Conservation (phyloP, 306 rosid genomes). For the Vachellia pachyceras region DNA sequence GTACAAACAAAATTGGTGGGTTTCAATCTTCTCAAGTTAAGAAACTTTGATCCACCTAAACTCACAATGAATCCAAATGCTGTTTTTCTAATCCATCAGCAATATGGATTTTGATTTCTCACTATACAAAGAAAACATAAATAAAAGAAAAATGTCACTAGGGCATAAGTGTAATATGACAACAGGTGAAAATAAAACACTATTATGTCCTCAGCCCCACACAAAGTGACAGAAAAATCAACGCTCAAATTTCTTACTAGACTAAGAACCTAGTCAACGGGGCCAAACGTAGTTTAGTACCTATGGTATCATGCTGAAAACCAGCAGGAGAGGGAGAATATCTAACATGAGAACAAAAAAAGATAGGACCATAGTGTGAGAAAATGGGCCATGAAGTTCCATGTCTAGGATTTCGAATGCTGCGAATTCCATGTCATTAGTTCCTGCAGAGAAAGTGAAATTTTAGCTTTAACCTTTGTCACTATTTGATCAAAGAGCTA, state of each 20-base stretch:
- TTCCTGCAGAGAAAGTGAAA: slow-evolving; percentile 63
- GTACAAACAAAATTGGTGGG: neutral
- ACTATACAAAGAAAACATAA: slow-evolving; percentile 20
- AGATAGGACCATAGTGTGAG: neutral
- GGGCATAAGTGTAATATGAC: slow-evolving; percentile 11
- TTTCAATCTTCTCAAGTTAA: slow-evolving; percentile 32
- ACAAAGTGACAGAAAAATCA: slow-evolving; percentile 5
- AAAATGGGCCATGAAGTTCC: slow-evolving; percentile 31
- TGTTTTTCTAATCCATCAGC: slow-evolving; percentile 30
- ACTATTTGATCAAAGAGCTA: neutral
- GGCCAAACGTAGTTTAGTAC: slow-evolving; percentile 2
- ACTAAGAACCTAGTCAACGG: slow-evolving; percentile 6
- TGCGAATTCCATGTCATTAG: slow-evolving; percentile 59
- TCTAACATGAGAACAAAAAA: slow-evolving; percentile 19
- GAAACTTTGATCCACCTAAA: slow-evolving; percentile 32
- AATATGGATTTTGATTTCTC: slow-evolving; percentile 16
- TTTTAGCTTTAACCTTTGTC: slow-evolving; percentile 23
- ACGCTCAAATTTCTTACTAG: neutral
- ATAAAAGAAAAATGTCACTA: slow-evolving; percentile 4
- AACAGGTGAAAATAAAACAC: slow-evolving; percentile 6
- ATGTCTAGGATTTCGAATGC: slow-evolving; percentile 60
- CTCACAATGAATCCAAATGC: slow-evolving; percentile 29
- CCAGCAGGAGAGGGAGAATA: neutral
- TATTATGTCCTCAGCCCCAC: neutral
- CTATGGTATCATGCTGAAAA: no score